These are phyloP conservation scores for Aspergillus flavus DNA, from an alignment of 2,329 filamentous ascomycete species.

Conservation along the genomic window DNA sequence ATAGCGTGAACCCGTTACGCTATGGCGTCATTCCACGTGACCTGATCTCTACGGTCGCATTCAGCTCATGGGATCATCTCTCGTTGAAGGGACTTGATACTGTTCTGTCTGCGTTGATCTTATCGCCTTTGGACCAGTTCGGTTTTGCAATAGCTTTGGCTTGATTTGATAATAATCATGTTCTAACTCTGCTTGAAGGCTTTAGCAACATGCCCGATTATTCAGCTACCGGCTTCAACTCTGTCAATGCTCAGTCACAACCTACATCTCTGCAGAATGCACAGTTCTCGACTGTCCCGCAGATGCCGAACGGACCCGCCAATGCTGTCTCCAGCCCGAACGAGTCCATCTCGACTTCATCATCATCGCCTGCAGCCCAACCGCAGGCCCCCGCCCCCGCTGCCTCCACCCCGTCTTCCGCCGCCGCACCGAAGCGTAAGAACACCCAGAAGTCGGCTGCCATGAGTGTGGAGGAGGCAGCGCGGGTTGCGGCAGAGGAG, in stretches of 20 bases:
- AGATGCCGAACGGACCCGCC: conserved; percentile 21
- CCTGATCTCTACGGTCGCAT: neutral
- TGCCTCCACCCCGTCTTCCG: conserved; percentile 18
- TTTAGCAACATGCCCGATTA: conserved; percentile 37
- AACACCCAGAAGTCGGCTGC: conserved; percentile 38
- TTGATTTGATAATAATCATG: neutral
- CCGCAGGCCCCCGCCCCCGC: conserved; percentile 24
- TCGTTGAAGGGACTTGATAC: neutral
- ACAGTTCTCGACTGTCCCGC: conserved; percentile 25
- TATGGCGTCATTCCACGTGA: conserved; percentile 44
- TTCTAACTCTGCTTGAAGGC: conserved; percentile 28
- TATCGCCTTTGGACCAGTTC: neutral
- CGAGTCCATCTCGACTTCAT: conserved; percentile 18
- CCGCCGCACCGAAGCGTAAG: conserved; percentile 39
- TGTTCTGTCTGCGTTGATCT: neutral
- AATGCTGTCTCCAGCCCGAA: conserved; percentile 20
- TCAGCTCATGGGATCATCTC: neutral
- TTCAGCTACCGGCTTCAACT: conserved; percentile 31
- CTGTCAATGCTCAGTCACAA: conserved; percentile 27
- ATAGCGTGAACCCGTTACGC: conserved; percentile 26
- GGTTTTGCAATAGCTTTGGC: neutral
- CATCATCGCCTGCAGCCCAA: conserved; percentile 20
- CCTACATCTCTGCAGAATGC: conserved; percentile 28
- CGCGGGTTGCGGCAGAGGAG: conserved; percentile 78
- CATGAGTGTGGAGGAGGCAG: conserved; percentile 67